Conservation (phyloP, 345 rosid genomes). For the Noccaea bulbosa region DNA sequence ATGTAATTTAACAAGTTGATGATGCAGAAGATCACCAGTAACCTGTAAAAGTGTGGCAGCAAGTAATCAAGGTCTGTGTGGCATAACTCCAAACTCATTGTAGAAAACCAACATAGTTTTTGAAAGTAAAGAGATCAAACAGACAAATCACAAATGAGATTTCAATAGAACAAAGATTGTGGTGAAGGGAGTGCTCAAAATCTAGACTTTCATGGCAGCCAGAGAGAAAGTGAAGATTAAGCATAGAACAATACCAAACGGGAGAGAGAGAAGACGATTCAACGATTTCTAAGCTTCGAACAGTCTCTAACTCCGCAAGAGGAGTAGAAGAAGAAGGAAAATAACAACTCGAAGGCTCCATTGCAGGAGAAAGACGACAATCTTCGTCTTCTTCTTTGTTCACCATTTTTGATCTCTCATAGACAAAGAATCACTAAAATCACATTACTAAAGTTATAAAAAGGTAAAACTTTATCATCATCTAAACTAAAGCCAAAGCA, state of each 20-base stretch:
- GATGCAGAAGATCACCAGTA: conserved; percentile 78
- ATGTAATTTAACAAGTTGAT: conserved; percentile 81
- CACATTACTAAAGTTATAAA: conserved; percentile 1
- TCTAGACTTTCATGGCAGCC: background rate
- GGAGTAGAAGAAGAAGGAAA: conserved; percentile 33
- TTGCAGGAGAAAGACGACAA: conserved; percentile 2
- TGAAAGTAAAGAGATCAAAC: background rate
- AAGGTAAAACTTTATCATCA: conserved; percentile 8
- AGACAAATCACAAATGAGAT: background rate
- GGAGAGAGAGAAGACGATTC: conserved; percentile 30
- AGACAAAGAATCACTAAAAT: conserved; percentile 6
- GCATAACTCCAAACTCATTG: background rate
- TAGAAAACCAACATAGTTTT: background rate
- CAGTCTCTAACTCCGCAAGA: conserved; percentile 28
- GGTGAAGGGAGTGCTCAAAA: background rate
- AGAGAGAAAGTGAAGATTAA: background rate
- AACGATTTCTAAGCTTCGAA: conserved; percentile 31
- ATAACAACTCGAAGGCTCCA: conserved; percentile 22
- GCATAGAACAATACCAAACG: conserved; percentile 23
- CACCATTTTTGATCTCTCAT: conserved; percentile 27
- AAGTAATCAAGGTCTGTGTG: background rate
- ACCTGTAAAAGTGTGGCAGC: conserved; percentile 42
- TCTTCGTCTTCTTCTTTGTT: conserved; percentile 34
- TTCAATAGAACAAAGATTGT: background rate
- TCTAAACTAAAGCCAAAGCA: conserved; percentile 11